Conservation (phyloP, 176 grass and related monocot genomes). For the Panicum miliaceum region DNA sequence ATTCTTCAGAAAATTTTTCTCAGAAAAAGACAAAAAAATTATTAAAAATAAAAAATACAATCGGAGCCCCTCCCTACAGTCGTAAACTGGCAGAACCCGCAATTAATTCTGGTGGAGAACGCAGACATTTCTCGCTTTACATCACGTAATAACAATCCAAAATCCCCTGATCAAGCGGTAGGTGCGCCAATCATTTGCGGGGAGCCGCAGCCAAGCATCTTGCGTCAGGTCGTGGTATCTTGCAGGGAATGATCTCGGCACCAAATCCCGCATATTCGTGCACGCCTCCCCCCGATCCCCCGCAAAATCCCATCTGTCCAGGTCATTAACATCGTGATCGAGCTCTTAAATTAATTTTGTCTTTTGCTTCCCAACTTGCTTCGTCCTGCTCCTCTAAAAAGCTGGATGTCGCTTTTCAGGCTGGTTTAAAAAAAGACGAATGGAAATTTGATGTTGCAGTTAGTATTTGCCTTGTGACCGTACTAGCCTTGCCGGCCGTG, state of each 20-base stretch:
- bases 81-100: too few relatives aligned
- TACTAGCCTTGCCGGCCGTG: neutral
- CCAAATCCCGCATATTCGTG: constrained; percentile 42
- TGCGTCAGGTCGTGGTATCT: constrained; percentile 22
- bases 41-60: too few relatives aligned
- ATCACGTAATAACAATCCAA: neutral
- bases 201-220: neutral
- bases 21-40: too few relatives aligned
- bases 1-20: too few relatives aligned
- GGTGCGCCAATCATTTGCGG: constrained; percentile 20
- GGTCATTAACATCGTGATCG: neutral
- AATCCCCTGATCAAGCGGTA: neutral
- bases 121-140: too few relatives aligned
- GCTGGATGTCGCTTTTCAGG: neutral
- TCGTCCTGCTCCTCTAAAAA: neutral
- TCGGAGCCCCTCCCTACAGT: too few relatives aligned
- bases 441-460: neutral
- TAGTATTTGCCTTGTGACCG: neutral
- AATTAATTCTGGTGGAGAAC: too few relatives aligned
- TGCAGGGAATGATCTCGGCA: constrained; percentile 43
- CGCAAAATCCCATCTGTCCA: neutral
- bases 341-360: neutral
- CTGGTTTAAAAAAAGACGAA: constrained; percentile 2
- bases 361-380: constrained; percentile 3
- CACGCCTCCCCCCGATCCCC: constrained; percentile 7